phyloP scores from a whole-genome alignment of 2,329 filamentous ascomycete species.

The Acephala macrosclerotiorum region DNA sequence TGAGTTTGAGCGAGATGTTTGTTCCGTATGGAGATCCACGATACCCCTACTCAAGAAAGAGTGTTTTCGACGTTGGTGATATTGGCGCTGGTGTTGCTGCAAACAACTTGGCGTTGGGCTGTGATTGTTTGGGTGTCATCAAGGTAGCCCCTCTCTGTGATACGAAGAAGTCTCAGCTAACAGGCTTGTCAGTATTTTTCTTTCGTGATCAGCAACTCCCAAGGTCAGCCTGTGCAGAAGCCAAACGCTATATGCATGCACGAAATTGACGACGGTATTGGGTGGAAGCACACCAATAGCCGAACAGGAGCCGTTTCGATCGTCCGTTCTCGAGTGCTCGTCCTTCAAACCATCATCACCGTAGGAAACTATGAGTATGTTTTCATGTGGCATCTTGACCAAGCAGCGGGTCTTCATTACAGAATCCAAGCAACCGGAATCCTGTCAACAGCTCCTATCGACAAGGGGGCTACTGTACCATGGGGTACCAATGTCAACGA shows the following conservation, averaged over 20 bases:
- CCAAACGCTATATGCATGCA: conserved; percentile 73
- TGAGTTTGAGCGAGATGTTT: conserved; percentile 67
- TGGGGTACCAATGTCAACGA: conserved; percentile 68
- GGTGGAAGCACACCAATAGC: conserved; percentile 75
- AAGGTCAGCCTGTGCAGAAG: conserved; percentile 60
- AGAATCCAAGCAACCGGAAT: conserved; percentile 73
- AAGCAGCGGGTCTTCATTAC: conserved; percentile 66
- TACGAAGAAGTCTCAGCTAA: conserved; percentile 26
- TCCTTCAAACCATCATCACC: conserved; percentile 50
- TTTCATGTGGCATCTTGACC: conserved; percentile 63
- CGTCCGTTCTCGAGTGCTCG: conserved; percentile 36
- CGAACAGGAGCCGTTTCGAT: conserved; percentile 35
- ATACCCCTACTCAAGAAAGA: conserved; percentile 69
- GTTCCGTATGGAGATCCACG: conserved; percentile 71
- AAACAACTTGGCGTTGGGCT: conserved; percentile 72
- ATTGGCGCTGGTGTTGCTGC: conserved; percentile 69
- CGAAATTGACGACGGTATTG: conserved; percentile 73
- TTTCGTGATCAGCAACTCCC: conserved; percentile 55
- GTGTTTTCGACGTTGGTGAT: conserved; percentile 75
- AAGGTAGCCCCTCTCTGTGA: conserved; percentile 46
- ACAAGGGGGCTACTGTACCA: conserved; percentile 56
- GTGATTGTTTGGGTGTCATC: conserved; percentile 73
- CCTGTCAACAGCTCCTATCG: conserved; percentile 61
- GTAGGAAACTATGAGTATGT: conserved; percentile 76
- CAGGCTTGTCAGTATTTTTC: conserved; percentile 58